Base-by-base conservation (phyloP, 2,329 filamentous ascomycete species). In the Parastagonospora nodorum region DNA sequence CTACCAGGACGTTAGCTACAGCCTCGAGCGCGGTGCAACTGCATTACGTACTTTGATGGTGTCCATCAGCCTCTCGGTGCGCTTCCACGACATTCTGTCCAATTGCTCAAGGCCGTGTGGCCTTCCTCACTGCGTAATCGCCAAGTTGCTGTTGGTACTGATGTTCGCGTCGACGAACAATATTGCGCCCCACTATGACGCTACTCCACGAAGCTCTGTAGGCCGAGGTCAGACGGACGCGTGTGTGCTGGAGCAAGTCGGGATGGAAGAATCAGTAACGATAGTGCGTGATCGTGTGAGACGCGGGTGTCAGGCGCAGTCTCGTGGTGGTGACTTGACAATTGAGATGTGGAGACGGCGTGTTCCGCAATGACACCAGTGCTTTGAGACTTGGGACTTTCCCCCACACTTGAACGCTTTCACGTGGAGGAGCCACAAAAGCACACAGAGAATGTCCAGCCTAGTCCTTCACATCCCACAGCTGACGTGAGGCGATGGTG, bases 61-160 rank as follows among this genome's bases (percentile, higher is more conserved):
- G 67, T 94, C 89, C 90, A 96, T 94, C 86, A 97, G 78, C 79
- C 85, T 84, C 76, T 92, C 89, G 58, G 89, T 89, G 74, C 88
- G 88, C 81, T 88, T 96, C 93, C 93, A 97, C 81, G 89, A 89
- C 92, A 97, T 97, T 75, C 69, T 81, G 78, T 24, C 40, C 59
- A 60, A 67, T 54, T 68, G 63, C 50, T 53, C 58, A 67, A 72
- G 70, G 72, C 72, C 71, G 55, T 43, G 43, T 57, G 69, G 71
- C 68, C 70, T 66, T 43, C 55, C 55, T 58, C 52, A 52, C 47
- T 56, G 66, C 61, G 54, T 58, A 41, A 54, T 60, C 63, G 66
- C 70, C 69, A 70, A 72, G 61, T 60, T 68, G 61, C 50, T 48
- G 49, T 53, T 40, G 49, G 36, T 30, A 49, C 31, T 47, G 41